These are phyloP conservation scores for Calycina herbarum DNA, from an alignment of 2,329 filamentous ascomycete genomes.

Conservation along the genomic window DNA sequence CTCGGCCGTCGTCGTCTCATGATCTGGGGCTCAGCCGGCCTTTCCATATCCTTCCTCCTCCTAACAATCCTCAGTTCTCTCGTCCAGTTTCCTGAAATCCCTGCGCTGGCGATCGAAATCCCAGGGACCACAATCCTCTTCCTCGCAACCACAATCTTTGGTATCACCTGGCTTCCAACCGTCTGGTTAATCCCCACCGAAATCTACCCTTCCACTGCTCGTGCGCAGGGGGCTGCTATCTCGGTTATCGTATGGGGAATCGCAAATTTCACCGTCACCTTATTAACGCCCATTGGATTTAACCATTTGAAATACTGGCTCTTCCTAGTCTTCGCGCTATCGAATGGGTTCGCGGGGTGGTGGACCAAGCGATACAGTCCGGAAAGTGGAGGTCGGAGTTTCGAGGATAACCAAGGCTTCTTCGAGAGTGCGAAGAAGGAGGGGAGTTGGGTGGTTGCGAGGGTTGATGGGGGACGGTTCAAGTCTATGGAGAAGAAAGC, in stretches of 20 bases:
- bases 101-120: conserved; percentile 46
- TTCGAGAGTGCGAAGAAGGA: conserved; percentile 48
- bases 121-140: conserved; percentile 53
- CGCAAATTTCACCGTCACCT: conserved; percentile 41
- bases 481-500: conserved; percentile 23
- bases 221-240: conserved; percentile 66
- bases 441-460: conserved; percentile 53
- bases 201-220: conserved; percentile 61
- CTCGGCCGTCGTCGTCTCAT: conserved; percentile 55
- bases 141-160: conserved; percentile 59
- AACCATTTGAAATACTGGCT: conserved; percentile 57
- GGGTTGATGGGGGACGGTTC: conserved; percentile 53
- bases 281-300: conserved; percentile 65
- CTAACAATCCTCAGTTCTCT: conserved; percentile 53
- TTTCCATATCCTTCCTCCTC: conserved; percentile 51
- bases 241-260: conserved; percentile 65
- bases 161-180: conserved; percentile 59
- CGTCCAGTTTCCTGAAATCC: conserved; percentile 42
- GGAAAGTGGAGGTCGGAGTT: conserved; percentile 56
- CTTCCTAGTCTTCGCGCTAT: conserved; percentile 57
- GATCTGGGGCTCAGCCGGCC: conserved; percentile 50
- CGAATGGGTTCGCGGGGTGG: conserved; percentile 48
- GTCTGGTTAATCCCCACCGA: conserved; percentile 59
- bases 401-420: conserved; percentile 54
- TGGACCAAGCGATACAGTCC: conserved; percentile 57